Conservation (phyloP, 371 early-diverging fungal genomes). For the Basidiobolus heterosporus region DNA sequence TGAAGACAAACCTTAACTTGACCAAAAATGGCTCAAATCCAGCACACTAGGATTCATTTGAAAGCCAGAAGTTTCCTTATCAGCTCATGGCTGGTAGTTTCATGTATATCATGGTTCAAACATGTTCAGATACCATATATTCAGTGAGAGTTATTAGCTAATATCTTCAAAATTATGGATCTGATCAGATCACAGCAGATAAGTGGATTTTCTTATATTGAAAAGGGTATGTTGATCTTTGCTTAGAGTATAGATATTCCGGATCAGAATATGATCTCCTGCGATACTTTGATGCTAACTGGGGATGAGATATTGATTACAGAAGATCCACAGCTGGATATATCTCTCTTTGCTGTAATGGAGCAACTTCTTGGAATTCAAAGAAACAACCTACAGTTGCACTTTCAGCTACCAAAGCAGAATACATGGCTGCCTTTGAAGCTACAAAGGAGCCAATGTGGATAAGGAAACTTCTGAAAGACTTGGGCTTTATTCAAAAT, state of each 20-base stretch:
- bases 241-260: neutral
- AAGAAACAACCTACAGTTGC: slow-evolving; percentile 8
- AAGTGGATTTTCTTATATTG: slow-evolving; percentile 2
- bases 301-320: slow-evolving; percentile 2
- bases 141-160: slow-evolving; percentile 1
- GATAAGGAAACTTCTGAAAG: neutral
- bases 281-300: slow-evolving; percentile 3
- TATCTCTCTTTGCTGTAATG: slow-evolving; percentile 1
- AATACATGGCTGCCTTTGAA: slow-evolving; percentile 4
- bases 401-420: slow-evolving; percentile 10
- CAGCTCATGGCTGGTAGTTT: neutral
- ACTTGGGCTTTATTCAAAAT: neutral
- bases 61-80: neutral
- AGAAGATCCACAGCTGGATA: slow-evolving; percentile 6
- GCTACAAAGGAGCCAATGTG: slow-evolving; percentile 6
- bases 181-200: neutral
- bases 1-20: no score
- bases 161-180: neutral
- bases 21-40: no score
- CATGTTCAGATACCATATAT: slow-evolving; percentile 2
- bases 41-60: no score
- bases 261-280: neutral
- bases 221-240: neutral
- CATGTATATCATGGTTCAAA: slow-evolving; percentile 3
- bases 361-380: slow-evolving; percentile 5